Evolutionary conservation across 371 early-diverging fungal genomes (phyloP), one percentile per base, ranked within the genome.

Genomic region (Mortierella sp.): DNA sequence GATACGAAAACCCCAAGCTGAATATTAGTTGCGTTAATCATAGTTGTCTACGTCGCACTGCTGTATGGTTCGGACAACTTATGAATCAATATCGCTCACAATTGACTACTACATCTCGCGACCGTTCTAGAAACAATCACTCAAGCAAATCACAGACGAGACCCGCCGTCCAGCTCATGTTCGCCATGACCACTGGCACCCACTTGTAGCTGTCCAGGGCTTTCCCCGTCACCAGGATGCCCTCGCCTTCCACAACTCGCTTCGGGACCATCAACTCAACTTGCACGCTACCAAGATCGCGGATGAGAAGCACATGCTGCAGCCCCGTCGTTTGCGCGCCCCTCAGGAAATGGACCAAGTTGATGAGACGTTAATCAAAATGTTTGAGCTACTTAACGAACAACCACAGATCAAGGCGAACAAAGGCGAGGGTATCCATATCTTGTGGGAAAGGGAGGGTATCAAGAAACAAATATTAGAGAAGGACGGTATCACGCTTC

Each of bases 171-270:
- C 89, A 35, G 70, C 84, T 12, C 85, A 81, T 37, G 84, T 90
- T 35, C 86, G 91, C 83, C 89, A 86, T 54, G 91, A 90, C 61
- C 83, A 86, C 62, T 90, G 91, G 91, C 88, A 88, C 49, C 91
- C 91, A 22, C 63, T 90, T 59, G 86, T 87, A 18, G 89, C 90
- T 37, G 66, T 90, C 57, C 87, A 88, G 35, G 91, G 91, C 0
- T 88, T 90, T 51, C 35, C 84, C 32, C 75, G 22, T 16, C 70
- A 77, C 32, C 75, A 87, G 63, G 84, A 89, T 32, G 91, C 88
- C 20, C 89, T 89, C 59, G 84, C 90, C 18, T 83, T 89, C 20
- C 83, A 86, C n/a, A 89, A 90, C 71, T 89, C 91, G n/a, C 85
- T 89, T 26, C 83, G 89, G 62, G 87, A 88, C 45, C 81, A 80